A percentile compares a stretch with the other conserved stretches of the same genome.
Evolutionary conservation across 129 eudicot genomes (phyloP).

Genomic region (Lactuca saligna): DNA sequence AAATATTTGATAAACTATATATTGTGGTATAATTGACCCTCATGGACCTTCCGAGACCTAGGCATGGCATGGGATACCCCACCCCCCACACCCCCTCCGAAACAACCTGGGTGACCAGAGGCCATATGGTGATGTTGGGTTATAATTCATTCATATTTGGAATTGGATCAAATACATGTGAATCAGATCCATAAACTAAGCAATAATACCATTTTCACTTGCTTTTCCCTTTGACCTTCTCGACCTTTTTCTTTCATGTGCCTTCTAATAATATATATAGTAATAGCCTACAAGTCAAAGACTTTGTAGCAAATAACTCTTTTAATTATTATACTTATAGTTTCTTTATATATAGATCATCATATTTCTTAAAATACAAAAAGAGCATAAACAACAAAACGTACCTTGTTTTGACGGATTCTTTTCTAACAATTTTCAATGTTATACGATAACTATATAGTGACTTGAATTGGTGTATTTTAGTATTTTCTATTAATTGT

Average conservation of each 20-base stretch:
- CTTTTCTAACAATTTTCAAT: background rate
- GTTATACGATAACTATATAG: background rate
- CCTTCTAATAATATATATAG: background rate
- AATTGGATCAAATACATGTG: slow-evolving; percentile 35
- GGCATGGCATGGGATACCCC: slow-evolving; percentile 10
- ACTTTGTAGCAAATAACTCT: background rate
- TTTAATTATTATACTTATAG: too few species aligned
- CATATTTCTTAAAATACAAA: too few species aligned
- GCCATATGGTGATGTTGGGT: slow-evolving; percentile 28
- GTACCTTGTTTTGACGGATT: background rate
- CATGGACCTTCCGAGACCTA: slow-evolving; percentile 26
- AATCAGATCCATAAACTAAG: slow-evolving; percentile 38
- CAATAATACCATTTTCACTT: slow-evolving; percentile 28
- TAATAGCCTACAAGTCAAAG: slow-evolving; percentile 20
- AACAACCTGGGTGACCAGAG: slow-evolving; percentile 31
- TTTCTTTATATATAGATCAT: background rate
- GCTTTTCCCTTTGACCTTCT: slow-evolving; percentile 27
- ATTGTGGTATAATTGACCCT: slow-evolving; percentile 5
- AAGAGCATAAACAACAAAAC: background rate
- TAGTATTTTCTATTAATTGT: background rate
- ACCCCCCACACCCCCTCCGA: slow-evolving; percentile 14
- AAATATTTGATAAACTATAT: background rate
- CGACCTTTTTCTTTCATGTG: slow-evolving; percentile 22
- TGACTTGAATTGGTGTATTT: too few species aligned
- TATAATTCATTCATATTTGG: slow-evolving; percentile 14